Evolutionary conservation across 139 green algal species (phyloP).

Genomic region (Micractinium sp.): DNA sequence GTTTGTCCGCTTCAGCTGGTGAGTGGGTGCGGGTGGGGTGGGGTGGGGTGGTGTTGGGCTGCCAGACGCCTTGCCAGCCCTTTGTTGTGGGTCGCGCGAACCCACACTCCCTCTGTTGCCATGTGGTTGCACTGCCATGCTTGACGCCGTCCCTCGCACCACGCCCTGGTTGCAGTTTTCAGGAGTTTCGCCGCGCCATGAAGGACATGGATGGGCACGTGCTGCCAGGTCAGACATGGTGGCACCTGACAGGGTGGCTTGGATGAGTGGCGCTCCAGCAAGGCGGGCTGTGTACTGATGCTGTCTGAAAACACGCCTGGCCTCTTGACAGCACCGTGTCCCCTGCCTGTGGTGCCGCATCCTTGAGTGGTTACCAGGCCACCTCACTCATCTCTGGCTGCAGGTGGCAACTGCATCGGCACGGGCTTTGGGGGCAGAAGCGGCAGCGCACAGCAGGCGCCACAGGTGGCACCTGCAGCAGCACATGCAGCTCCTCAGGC

Average conservation of each 20-base stretch:
- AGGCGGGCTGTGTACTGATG: neutral
- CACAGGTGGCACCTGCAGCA: too few relatives aligned
- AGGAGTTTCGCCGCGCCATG: neutral
- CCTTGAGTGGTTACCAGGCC: neutral
- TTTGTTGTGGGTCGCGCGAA: too few relatives aligned
- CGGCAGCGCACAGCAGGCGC: too few relatives aligned
- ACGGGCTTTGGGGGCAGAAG: neutral
- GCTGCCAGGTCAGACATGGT: conserved; percentile 1
- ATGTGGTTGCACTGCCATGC: too few relatives aligned
- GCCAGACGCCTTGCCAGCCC: too few relatives aligned
- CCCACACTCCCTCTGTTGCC: neutral
- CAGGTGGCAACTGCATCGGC: neutral
- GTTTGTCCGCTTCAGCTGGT: neutral
- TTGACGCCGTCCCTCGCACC: neutral
- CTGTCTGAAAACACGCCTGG: neutral
- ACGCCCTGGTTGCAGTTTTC: neutral
- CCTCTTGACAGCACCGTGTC: neutral
- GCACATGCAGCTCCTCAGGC: too few relatives aligned
- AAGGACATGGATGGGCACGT: conserved; percentile 25
- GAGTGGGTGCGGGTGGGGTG: neutral
- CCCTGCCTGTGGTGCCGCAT: neutral
- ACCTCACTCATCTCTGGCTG: neutral
- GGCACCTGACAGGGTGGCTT: neutral
- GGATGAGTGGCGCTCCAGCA: neutral
- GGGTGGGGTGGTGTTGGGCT: too few relatives aligned